phyloP scores from a whole-genome alignment of 179 eudicot genomes.

The Nepenthes alata region DNA sequence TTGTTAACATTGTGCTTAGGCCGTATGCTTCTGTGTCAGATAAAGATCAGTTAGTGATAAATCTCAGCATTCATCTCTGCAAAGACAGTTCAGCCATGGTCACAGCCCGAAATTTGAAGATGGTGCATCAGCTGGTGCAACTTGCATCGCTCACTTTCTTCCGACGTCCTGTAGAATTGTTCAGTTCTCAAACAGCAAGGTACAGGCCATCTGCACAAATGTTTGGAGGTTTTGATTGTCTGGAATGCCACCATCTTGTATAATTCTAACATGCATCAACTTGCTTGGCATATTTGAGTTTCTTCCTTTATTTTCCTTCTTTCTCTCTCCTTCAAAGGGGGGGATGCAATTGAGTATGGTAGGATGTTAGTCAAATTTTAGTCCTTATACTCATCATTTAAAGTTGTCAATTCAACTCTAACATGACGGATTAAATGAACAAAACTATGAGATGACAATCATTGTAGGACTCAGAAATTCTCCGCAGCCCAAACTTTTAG shows the following conservation, averaged over 20 bases:
- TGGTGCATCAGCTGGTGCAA: constrained; percentile 56
- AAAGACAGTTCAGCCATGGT: constrained; percentile 88
- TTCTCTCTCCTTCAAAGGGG: no score
- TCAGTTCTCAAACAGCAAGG: constrained; percentile 90
- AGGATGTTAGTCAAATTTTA: no score
- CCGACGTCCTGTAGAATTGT: constrained; percentile 93
- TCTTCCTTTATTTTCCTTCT: no score
- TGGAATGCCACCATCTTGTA: neutral
- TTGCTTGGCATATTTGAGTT: no score
- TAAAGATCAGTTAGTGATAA: constrained; percentile 61
- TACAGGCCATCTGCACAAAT: constrained; percentile 9
- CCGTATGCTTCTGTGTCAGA: constrained; percentile 95
- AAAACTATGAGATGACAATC: no score
- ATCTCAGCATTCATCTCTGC: constrained; percentile 65
- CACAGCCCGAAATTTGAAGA: constrained; percentile 72
- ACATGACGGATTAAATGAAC: no score
- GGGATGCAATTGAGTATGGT: no score
- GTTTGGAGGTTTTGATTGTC: neutral
- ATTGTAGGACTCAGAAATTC: no score
- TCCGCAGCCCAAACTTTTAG: no score
- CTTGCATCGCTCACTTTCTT: constrained; percentile 72
- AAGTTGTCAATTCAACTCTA: no score
- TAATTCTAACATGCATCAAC: no score
- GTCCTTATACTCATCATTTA: no score
- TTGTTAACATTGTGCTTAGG: constrained; percentile 30